Base-by-base conservation (phyloP, 1,139 yeast genomes). In the Saccharomyces uvarum region DNA sequence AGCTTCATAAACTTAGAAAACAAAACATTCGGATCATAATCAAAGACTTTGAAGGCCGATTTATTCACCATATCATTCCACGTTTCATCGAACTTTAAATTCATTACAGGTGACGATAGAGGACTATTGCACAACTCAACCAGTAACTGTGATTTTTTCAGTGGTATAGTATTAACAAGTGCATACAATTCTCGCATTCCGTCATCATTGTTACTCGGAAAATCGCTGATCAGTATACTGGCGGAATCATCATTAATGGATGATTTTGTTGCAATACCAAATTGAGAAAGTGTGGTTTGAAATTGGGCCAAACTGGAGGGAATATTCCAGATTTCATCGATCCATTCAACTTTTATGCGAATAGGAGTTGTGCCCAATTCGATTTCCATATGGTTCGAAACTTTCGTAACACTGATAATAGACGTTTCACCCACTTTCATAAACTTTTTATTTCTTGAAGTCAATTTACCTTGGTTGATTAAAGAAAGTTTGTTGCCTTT, bases 351-450 rank as follows among this genome's bases (percentile, higher is more conserved):
- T 2, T 48, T 48, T 3, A 64, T 59, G 9, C 16, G 47, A 16
- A 64, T 53, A 3, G 71, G 71, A 14, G 53, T 54, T 7, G 66
- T 61, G 4, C 71, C 71, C 48, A 67, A 53, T 21, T 57, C 56
- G 4, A 64, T 26, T 6, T 29, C 5, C n/a, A 52, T 21, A 38
- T 50, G 16, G 1, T 33, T 26, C 9, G 46, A 38, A 33, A 26
- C 24, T 27, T 38, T 27, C 33, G 42, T 21, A 27, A 53, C 32
- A 2, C 49, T 26, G 31, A 63, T 57, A 5, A 14, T 44, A 11
- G 58, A 16, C 2, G 51, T 38, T 51, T 65, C 66, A 6, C 55
- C 62, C 2, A 50, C 54, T 33, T 58, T 58, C 31, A 65, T 48
- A 41, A 58, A 57, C 42, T 54, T 57, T 2, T 57, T 62, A 31